These are phyloP conservation scores for Celoporthe dispersa DNA, from an alignment of 2,329 filamentous ascomycete species.

Conservation along the genomic window DNA sequence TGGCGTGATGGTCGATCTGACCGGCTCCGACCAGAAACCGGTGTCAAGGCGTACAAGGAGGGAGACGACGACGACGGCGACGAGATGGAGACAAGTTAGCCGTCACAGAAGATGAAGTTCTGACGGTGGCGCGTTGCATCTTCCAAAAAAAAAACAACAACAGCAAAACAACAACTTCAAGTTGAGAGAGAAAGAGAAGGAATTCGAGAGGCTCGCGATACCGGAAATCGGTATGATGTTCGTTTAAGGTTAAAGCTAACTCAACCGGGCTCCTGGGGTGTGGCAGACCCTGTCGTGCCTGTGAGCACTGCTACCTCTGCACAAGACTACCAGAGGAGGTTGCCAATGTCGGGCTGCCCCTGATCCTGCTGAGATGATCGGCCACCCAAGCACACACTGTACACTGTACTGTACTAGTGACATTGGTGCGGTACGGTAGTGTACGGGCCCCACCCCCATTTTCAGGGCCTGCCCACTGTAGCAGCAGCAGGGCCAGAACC, in stretches of 20 bases:
- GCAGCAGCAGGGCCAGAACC: no score
- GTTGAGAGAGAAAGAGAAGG: not conserved
- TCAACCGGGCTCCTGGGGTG: not conserved
- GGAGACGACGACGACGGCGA: not conserved
- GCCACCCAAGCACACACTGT: no score
- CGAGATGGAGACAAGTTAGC: no score
- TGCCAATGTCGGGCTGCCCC: no score
- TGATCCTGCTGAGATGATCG: not conserved
- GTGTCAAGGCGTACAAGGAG: not conserved
- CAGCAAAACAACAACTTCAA: not conserved
- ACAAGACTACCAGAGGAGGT: no score
- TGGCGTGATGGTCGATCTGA: not conserved
- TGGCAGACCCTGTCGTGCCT: not conserved
- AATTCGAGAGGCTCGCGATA: not conserved
- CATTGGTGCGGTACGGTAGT: not conserved
- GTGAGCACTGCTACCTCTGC: not conserved
- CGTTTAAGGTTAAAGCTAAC: conserved; percentile 17
- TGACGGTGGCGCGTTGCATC: not conserved
- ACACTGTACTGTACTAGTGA: not conserved
- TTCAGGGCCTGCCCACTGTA: not conserved
- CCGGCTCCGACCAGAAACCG: not conserved
- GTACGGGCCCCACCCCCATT: not conserved
- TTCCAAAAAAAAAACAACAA: not conserved
- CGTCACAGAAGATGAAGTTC: no score
- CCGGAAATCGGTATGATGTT: conserved; percentile 14